A percentile compares a stretch with the other conserved stretches of the same genome.
These are phyloP conservation scores for Fragaria ananassa DNA, from an alignment of 306 rosid species.

Conservation along the genomic window DNA sequence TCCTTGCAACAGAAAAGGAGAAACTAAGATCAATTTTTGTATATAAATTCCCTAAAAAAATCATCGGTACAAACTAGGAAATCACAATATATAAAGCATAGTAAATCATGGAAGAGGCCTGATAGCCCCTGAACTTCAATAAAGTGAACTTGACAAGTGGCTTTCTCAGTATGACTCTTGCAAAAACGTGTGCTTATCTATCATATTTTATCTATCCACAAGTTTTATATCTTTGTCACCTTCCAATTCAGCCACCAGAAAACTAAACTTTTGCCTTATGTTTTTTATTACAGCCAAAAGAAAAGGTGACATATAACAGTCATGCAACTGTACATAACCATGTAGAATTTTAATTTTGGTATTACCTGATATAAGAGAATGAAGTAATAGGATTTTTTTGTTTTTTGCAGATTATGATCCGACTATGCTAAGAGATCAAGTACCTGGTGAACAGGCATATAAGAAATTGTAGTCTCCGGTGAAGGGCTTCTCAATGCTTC, in stretches of 20 bases:
- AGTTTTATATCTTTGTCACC: not conserved
- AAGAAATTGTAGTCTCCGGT: constrained; percentile 77
- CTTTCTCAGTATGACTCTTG: not conserved
- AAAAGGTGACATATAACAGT: not conserved
- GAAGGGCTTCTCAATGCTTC: constrained; percentile 86
- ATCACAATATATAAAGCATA: not conserved
- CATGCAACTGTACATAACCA: constrained; percentile 4
- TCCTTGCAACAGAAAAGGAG: constrained; percentile 52
- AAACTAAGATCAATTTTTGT: constrained; percentile 19
- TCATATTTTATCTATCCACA: not conserved
- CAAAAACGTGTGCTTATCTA: not conserved
- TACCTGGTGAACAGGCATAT: constrained; percentile 95
- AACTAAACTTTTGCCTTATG: not conserved
- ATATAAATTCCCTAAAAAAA: constrained; percentile 4
- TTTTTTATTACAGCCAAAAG: not conserved
- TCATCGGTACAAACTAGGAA: not conserved
- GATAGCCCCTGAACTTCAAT: constrained; percentile 19
- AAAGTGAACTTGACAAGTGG: constrained; percentile 2
- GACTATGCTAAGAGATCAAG: constrained; percentile 13
- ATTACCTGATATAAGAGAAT: not conserved
- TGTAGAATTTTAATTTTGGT: constrained; percentile 8
- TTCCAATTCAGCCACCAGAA: not conserved
- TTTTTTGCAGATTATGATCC: not conserved
- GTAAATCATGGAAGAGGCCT: constrained; percentile 11
- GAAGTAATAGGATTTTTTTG: too few relatives aligned